Evolutionary conservation across 2,329 filamentous ascomycete species (phyloP).

Genomic region (Alternaria sp.): DNA sequence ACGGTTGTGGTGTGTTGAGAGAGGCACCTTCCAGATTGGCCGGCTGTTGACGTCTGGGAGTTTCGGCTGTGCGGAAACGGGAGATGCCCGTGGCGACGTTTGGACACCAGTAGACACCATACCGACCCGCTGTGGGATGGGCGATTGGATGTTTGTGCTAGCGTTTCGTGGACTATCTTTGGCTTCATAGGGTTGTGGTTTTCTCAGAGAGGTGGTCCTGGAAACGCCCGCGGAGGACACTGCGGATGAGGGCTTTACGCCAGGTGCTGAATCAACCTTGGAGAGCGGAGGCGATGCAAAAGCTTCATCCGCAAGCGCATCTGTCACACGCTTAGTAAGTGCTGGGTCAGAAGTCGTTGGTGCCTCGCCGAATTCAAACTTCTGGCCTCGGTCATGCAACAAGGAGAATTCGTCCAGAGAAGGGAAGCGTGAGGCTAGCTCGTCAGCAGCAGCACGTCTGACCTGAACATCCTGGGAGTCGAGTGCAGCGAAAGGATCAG

Average conservation of each 20-base stretch:
- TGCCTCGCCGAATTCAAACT: conserved; percentile 76
- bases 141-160: conserved; percentile 51
- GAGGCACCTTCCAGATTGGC: conserved; percentile 64
- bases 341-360: conserved; percentile 53
- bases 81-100: conserved; percentile 67
- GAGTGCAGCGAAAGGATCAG: conserved; percentile 89
- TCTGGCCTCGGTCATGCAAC: conserved; percentile 81
- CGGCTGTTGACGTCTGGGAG: conserved; percentile 52
- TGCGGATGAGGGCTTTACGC: conserved; percentile 37
- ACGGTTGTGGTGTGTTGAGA: conserved; percentile 51
- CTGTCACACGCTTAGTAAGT: conserved; percentile 72
- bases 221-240: conserved; percentile 43
- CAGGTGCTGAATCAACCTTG: conserved; percentile 39
- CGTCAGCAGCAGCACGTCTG: conserved; percentile 68
- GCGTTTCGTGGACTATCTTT: conserved; percentile 37
- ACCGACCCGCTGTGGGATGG: conserved; percentile 58
- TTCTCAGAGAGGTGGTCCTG: conserved; percentile 44
- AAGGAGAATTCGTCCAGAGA: conserved; percentile 93
- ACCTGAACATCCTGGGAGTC: conserved; percentile 69
- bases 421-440: conserved; percentile 85
- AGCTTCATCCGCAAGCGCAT: conserved; percentile 83
- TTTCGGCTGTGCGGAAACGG: conserved; percentile 38
- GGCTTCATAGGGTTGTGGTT: conserved; percentile 31
- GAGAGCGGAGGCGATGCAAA: conserved; percentile 65
- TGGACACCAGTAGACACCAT: conserved; percentile 81